phyloP scores from a whole-genome alignment of 371 early-diverging fungal species.

The Mycotypha africana region DNA sequence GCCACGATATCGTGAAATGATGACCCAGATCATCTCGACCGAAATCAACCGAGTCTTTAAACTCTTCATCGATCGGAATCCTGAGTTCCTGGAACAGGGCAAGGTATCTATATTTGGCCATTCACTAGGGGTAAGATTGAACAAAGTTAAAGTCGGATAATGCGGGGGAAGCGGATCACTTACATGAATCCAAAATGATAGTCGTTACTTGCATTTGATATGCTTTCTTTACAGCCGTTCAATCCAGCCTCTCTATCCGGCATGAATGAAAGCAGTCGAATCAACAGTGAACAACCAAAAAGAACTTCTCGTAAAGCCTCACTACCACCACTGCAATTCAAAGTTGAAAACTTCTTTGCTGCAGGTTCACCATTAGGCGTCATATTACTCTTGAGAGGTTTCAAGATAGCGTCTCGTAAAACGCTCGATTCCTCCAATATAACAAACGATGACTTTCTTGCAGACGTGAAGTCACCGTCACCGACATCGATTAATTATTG shows the following conservation, averaged over 20 bases:
- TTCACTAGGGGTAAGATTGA: conserved; percentile 56
- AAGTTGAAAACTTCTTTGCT: conserved; percentile 56
- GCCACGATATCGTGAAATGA: conserved; percentile 71
- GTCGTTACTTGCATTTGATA: conserved; percentile 73
- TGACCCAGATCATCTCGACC: conserved; percentile 66
- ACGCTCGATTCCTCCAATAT: conserved; percentile 9
- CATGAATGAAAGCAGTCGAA: too few relatives aligned
- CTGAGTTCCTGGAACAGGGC: conserved; percentile 66
- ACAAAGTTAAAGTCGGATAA: too few relatives aligned
- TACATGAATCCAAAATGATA: conserved; percentile 1
- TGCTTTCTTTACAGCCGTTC: conserved; percentile 60
- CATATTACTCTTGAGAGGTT: conserved; percentile 69
- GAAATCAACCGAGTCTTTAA: conserved; percentile 72
- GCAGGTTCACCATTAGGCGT: conserved; percentile 78
- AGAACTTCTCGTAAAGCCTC: conserved; percentile 8
- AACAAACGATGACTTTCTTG: too few relatives aligned
- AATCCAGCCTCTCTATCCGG: too few relatives aligned
- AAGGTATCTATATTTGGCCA: conserved; percentile 77
- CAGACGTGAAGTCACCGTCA: conserved; percentile 23
- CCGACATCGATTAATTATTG: conserved; percentile 29
- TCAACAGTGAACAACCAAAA: conserved; percentile 15
- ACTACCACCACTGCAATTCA: conserved; percentile 29
- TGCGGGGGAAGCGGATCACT: not conserved
- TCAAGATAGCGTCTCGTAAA: conserved; percentile 51
- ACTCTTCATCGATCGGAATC: conserved; percentile 63